Percentiles rank a stretch among this genome's conserved stretches.
phyloP scores from a whole-genome alignment of 2,329 filamentous ascomycete genomes.

The Sordariomycetes sp. region DNA sequence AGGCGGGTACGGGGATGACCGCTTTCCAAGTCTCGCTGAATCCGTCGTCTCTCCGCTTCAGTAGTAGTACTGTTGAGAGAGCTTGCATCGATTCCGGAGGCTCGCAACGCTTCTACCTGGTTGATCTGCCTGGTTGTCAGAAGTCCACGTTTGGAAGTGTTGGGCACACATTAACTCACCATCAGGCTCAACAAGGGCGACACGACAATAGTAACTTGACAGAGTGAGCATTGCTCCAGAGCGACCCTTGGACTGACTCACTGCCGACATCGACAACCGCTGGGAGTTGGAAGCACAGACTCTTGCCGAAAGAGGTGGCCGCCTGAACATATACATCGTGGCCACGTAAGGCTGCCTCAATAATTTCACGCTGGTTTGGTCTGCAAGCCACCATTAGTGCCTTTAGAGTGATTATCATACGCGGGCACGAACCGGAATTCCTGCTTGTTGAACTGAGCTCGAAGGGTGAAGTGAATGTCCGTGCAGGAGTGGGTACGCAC shows the following conservation, averaged over 20 bases:
- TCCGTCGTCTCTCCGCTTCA: conserved; percentile 51
- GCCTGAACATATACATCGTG: conserved; percentile 93
- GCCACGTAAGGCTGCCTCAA: conserved; percentile 68
- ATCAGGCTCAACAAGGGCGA: conserved; percentile 85
- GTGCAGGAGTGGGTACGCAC: conserved; percentile 37
- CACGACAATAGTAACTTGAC: conserved; percentile 77
- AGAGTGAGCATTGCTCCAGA: too few relatives aligned
- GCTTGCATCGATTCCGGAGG: conserved; percentile 68
- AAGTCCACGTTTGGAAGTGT: not conserved
- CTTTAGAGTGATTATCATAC: not conserved
- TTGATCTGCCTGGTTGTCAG: conserved; percentile 56
- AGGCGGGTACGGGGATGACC: conserved; percentile 77
- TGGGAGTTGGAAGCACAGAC: conserved; percentile 84
- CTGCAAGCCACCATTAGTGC: conserved; percentile 28
- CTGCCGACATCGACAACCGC: conserved; percentile 81
- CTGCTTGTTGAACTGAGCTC: conserved; percentile 63
- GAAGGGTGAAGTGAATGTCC: conserved; percentile 67
- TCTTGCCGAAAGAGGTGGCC: conserved; percentile 85
- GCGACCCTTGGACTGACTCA: too few relatives aligned
- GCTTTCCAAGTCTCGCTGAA: conserved; percentile 75
- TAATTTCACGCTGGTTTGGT: conserved; percentile 80
- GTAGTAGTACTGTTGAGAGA: conserved; percentile 82
- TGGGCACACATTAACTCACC: conserved; percentile 34
- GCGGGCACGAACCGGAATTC: conserved; percentile 53
- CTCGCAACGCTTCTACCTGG: conserved; percentile 73